phyloP scores from a whole-genome alignment of 208 protist genomes.

The Sergeia podlipaevii region DNA sequence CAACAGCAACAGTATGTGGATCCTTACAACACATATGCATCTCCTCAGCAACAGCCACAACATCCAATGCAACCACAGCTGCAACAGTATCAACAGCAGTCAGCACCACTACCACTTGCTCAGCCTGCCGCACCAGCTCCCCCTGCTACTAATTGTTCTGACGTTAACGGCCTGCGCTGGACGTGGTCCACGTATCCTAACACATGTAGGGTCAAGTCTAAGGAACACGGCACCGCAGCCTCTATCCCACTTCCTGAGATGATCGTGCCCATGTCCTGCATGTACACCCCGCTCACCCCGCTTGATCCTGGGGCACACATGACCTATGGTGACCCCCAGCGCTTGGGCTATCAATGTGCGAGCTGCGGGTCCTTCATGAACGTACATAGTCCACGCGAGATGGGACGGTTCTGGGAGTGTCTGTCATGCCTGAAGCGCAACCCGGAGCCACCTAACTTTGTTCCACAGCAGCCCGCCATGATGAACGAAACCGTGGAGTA shows the following conservation, averaged over 20 bases:
- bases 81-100: neutral
- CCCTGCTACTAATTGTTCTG: constrained; percentile 33
- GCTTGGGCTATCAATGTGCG: constrained; percentile 26
- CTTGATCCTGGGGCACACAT: constrained; percentile 41
- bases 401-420: constrained; percentile 76
- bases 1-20: too few relatives aligned
- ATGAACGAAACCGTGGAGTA: constrained; percentile 85
- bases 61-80: constrained; percentile 3
- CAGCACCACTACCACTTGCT: neutral
- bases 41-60: constrained; percentile 3
- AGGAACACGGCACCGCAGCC: constrained; percentile 27
- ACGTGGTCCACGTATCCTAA: constrained; percentile 87
- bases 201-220: constrained; percentile 29
- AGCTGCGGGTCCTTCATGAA: constrained; percentile 74
- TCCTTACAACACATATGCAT: too few relatives aligned
- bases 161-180: constrained; percentile 82
- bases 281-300: constrained; percentile 79
- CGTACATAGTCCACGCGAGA: constrained; percentile 54
- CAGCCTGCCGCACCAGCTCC: constrained; percentile 11
- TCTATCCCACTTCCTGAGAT: constrained; percentile 65
- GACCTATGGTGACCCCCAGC: constrained; percentile 42
- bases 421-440: constrained; percentile 68
- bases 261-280: constrained; percentile 85
- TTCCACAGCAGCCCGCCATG: constrained; percentile 57
- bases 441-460: constrained; percentile 35